Base-by-base conservation (phyloP, 352 stramenopile genomes). In the Pythium monospermum region DNA sequence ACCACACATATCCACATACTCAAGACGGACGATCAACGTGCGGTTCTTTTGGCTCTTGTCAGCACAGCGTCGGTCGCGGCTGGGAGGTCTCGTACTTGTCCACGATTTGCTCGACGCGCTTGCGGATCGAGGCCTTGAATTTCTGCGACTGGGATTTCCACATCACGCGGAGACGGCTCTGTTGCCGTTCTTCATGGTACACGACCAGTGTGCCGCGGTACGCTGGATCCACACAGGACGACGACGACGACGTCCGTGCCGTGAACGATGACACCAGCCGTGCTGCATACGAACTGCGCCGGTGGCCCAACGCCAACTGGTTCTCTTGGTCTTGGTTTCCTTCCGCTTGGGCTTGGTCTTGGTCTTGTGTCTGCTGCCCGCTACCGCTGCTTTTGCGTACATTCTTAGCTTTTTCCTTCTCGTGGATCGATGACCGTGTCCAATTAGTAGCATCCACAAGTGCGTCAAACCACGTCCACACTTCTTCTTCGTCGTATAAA, bases 151-250 rank as follows among this genome's bases (percentile, higher is more conserved):
- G 42, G 18, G 22, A 25, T 18, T 35, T 45, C 49, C 57, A 67
- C 43, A 87, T 57, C 30, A 66, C 53, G 33, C 75, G 81, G 63
- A 65, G 85, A 15, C 58, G 47, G 25, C 63, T 66, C 26, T 38
- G 60, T 32, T 61, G 64, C 55, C 71, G 61, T 47, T 89, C 72
- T 42, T 79, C 58, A 39, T 89, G 70, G 66, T 89, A 89, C 25
- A 77, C 45, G n/a, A 89, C 71, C 12, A 89, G 59, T 15, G 78
- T 89, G 19, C 78, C 78, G 21, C 69, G 71, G 63, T 85, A 85
- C 47, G 75, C 57, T 32, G 68, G 59, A 35, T 85, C 59, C 12
- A 76, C 35, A 23, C 48, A 49, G 8, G 30, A 10, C 12, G 39
- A 43, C 40, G 33, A 44, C 32, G 25, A 27, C 19, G 27, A 38